Conservation (phyloP, 169 alveolate species). For the Cyclospora cayetanensis region DNA sequence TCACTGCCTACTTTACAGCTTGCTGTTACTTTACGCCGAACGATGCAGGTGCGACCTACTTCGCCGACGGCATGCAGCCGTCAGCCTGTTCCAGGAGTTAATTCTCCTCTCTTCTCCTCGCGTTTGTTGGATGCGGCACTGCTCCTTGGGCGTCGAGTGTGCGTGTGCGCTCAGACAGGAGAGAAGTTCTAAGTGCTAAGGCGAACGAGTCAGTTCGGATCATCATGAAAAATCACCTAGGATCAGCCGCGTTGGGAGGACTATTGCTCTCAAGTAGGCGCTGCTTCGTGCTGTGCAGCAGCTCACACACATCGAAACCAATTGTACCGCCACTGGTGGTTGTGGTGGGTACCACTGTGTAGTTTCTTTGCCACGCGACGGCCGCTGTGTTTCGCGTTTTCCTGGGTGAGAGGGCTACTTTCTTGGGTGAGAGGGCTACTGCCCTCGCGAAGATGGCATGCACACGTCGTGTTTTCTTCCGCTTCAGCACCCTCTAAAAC, state of each 20-base stretch:
- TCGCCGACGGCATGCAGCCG: too few relatives aligned
- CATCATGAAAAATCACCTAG: constrained; percentile 19
- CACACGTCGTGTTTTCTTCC: too few relatives aligned
- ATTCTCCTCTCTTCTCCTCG: neutral
- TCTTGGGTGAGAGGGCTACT: too few relatives aligned
- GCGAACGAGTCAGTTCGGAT: constrained; percentile 37
- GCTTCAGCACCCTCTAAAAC: too few relatives aligned
- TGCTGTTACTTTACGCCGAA: constrained; percentile 48
- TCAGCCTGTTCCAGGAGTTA: neutral
- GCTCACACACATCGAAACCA: neutral
- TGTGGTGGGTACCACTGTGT: too few relatives aligned
- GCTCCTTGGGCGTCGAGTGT: neutral
- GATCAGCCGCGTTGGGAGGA: constrained; percentile 50
- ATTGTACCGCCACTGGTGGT: too few relatives aligned
- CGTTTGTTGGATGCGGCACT: too few relatives aligned
- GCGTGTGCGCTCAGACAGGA: neutral
- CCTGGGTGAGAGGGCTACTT: too few relatives aligned
- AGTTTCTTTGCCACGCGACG: too few relatives aligned
- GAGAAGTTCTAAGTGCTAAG: neutral
- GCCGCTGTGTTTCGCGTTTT: too few relatives aligned
- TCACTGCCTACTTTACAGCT: neutral
- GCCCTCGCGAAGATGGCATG: too few relatives aligned
- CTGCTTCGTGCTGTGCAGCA: neutral
- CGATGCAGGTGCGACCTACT: neutral
- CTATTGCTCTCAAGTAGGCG: constrained; percentile 24